Evolutionary conservation across 2,329 filamentous ascomycete genomes (phyloP), one percentile per base, ranked within the genome.

Genomic region (Trichoderma koningiopsis): DNA sequence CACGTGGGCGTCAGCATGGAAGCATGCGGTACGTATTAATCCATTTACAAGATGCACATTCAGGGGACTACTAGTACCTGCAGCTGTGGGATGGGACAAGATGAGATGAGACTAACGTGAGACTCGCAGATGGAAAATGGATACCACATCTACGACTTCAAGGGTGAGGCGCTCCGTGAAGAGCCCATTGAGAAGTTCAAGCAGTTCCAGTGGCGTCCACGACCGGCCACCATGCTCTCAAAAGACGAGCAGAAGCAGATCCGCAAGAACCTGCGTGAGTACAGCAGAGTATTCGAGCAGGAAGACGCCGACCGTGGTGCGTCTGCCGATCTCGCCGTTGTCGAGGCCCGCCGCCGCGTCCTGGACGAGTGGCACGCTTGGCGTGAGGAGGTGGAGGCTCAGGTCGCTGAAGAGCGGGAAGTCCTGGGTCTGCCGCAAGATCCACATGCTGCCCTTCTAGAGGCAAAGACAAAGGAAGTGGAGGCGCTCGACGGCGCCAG

Each of bases 211-310:
- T 99, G 96, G 96, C 92, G 96, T 56, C 96, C 96, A 24, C 92
- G 96, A 55, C 96, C 96, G 24, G 80, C 92, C 8, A 96, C 93
- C n/a, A 89, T 99, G 72, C 91, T 99, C 69, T 90, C 88, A 81
- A 97, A 97, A 84, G 95, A 98, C 72, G 95, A 99, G 85, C 96
- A 98, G 85, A 97, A 97, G 87, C 88, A 92, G 77, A 93, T 98
- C 77, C 95, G 96, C 84, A 97, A 97, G 89, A 99, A 97, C 83
- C 90, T 99, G 68, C 92, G 95, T 75, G 96, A 98, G 82, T 99
- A 97, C 88, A 93, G 91, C 80, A 92, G 93, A 79, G 86, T 92
- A 73, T 99, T 99, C 80, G 96, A 99, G 75, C 93, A 97, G 83
- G 92, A 97, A 79, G 96, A 99, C 81, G 89, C 91, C 72, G 94